Percentiles rank a stretch among this genome's conserved stretches.
These are phyloP conservation scores for Leccinum longicurvipes DNA, from an alignment of 768 basidiomycete species.

Conservation along the genomic window DNA sequence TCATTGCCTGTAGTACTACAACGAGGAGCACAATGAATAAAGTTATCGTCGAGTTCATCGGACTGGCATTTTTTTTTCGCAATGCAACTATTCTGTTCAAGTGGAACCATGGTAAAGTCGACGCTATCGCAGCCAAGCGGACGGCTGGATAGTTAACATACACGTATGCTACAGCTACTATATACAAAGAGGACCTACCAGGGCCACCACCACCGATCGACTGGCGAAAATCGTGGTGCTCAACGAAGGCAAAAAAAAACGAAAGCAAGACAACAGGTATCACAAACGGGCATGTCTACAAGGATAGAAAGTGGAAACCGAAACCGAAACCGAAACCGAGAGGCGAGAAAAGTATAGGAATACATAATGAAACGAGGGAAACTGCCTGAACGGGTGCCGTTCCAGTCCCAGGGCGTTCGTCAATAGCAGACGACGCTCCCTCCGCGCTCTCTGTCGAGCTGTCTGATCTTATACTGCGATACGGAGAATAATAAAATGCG, in stretches of 20 bases:
- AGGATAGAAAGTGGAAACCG: not conserved
- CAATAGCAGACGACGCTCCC: constrained; percentile 4
- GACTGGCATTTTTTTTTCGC: too few species aligned
- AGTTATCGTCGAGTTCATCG: not conserved
- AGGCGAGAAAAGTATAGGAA: not conserved
- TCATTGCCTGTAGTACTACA: not conserved
- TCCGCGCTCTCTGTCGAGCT: constrained; percentile 8
- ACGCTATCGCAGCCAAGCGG: not conserved
- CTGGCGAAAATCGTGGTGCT: not conserved
- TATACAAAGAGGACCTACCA: not conserved
- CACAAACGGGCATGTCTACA: too few species aligned
- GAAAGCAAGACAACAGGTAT: not conserved
- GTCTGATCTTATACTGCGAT: constrained; percentile 10
- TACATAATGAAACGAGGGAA: not conserved
- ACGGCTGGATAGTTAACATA: not conserved
- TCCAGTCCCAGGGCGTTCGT: not conserved
- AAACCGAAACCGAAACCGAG: not conserved
- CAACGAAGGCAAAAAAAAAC: not conserved
- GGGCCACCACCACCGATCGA: not conserved
- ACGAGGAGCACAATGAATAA: not conserved
- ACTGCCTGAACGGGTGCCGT: not conserved
- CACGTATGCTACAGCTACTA: not conserved
- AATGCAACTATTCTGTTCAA: not conserved
- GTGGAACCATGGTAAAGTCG: not conserved
- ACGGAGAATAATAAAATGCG: not conserved